Evolutionary conservation across 441 rosid genomes (phyloP), one percentile per base, ranked within the genome.

Genomic region (Croton setiger): DNA sequence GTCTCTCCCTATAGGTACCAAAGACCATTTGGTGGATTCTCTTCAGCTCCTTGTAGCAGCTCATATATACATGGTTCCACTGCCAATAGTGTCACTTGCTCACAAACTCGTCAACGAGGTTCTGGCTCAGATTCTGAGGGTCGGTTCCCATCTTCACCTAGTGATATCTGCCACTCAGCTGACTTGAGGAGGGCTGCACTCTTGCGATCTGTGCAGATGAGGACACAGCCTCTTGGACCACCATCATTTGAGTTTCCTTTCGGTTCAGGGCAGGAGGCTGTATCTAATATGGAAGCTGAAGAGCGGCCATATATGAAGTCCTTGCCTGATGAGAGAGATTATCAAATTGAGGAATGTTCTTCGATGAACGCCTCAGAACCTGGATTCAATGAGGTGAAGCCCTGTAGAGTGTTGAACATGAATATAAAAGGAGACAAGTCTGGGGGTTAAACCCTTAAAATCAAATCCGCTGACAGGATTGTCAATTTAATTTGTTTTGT

Each of bases 131-230:
- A 95, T 51, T 89, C 99, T 0, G 97, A 92, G 76, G 92, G 96
- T 43, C 83, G 97, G 73, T 86, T 95, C 74, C 98, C 97, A 0
- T 95, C 97, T 23, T 95, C 98, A 27, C 98, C 98, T 27, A 95
- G 98, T 58, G 98, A 95, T 75, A 95, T 95, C 66, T 90, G 98
- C 73, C 96, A 95, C 82, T 90, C 98, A 0, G 94, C 97, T 21
- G 96, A 92, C 80, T 75, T 95, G 71, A 87, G 97, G 70, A 88
- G 96, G 67, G 86, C 96, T 35, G 97, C 99, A 8, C 85, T 95
- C 51, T 77, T 95, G 77, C 86, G 97, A 70, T 95, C 98, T 20
- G 96, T 92, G 70, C 96, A 92, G 82, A 89, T 95, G 93, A 90
- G 94, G 78, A 76, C 93, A 41, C 93, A 90, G 33, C 93, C 98